Base-by-base conservation (phyloP, 768 basidiomycete genomes). In the Neoboletus brunneissimus region DNA sequence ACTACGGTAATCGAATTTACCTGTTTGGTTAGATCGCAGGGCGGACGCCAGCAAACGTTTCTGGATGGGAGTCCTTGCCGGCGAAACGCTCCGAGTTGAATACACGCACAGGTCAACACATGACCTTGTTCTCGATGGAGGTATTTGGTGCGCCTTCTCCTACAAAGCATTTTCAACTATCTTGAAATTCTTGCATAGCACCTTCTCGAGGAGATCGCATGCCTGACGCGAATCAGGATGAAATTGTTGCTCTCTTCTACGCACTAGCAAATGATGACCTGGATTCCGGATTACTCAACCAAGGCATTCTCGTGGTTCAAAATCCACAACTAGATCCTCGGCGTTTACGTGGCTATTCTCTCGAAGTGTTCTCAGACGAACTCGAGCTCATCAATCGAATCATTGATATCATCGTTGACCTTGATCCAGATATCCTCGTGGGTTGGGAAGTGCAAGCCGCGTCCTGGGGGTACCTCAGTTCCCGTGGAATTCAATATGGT, bases 361-460 rank as follows among this genome's bases (percentile, higher is more conserved):
- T 88, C 27, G 83, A 89, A 41, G 60, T 77, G 8, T 84, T 89
- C 16, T 70, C 81, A 3, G 77, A 68, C 42, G 97, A 99, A 73
- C 74, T 92, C 12, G 92, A 94, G 22, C 73, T 98, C 6, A 73
- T 98, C 54, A 95, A 97, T 64, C 72, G 73, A 34, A 62, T 91
- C 8, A 75, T 91, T 27, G 94, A 98, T 67, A 72, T 84, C 29
- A 81, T 97, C 0, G 65, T 82, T 23, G 81, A 84, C 1, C 74
- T 91, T 60, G 94, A 98, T 73, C 97, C 97, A 0, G 97, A 99
- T 69, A 87, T 98, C 40, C 65, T 98, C 9, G 80, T 84, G 0
- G 96, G 96, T 16, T 98, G 94, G 92, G 96, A 99, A 57, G 79
- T 96, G 13, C 93, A 97, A 66, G 76, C 77, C 20, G 78, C 81